phyloP scores from a whole-genome alignment of 495 filamentous ascomycete species.

The Tuber aestivum region DNA sequence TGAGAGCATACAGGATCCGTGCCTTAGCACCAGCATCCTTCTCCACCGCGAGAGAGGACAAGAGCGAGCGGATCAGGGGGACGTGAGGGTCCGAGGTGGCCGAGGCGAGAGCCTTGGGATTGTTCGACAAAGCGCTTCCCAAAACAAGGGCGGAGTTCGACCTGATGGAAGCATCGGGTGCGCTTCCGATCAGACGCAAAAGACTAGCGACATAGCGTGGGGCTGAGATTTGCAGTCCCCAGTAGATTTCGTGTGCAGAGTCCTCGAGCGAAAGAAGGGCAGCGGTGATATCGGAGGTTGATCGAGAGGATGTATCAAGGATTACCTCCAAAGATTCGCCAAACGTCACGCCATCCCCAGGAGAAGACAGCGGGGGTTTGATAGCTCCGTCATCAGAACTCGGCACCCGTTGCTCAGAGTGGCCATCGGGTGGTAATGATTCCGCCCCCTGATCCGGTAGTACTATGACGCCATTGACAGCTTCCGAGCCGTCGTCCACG shows the following conservation, averaged over 20 bases:
- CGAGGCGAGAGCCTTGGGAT: conserved; percentile 54
- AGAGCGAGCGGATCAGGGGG: conserved; percentile 39
- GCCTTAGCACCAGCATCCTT: conserved; percentile 38
- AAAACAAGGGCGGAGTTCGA: conserved; percentile 53
- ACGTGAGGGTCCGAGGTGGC: conserved; percentile 47
- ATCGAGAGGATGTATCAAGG: conserved; percentile 30
- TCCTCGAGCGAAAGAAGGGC: conserved; percentile 54
- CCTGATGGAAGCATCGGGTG: conserved; percentile 36
- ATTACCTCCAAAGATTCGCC: conserved; percentile 47
- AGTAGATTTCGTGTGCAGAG: conserved; percentile 61
- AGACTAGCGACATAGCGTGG: conserved; percentile 42
- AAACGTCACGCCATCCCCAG: conserved; percentile 46
- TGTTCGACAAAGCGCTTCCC: conserved; percentile 56
- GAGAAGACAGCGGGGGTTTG: conserved; percentile 24
- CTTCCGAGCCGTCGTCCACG: conserved; percentile 48
- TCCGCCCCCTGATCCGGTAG: conserved; percentile 43
- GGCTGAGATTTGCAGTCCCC: conserved; percentile 57
- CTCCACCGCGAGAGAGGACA: conserved; percentile 29
- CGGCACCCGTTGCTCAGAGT: conserved; percentile 12
- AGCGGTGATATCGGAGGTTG: conserved; percentile 32
- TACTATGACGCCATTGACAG: conserved; percentile 44
- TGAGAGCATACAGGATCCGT: conserved; percentile 40
- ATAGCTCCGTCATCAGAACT: conserved; percentile 33
- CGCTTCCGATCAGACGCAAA: conserved; percentile 13
- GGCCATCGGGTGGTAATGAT: conserved; percentile 11